A percentile compares a stretch with the other conserved stretches of the same genome.
Evolutionary conservation across 2,329 filamentous ascomycete genomes (phyloP).

Genomic region (Diaporthe sp.): DNA sequence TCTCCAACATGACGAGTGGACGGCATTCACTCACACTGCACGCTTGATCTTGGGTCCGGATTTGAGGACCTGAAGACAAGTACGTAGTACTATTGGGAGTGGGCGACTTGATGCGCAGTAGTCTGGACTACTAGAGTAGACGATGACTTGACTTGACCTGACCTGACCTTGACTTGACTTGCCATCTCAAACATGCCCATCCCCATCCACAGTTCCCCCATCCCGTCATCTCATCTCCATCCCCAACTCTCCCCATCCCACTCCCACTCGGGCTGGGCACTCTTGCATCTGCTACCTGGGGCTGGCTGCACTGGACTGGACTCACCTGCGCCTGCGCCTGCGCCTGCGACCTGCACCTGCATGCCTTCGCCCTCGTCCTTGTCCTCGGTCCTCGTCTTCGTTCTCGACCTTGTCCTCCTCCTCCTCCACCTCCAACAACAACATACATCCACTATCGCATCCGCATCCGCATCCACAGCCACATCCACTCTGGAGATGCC

Average conservation of each 20-base stretch:
- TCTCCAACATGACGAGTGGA: constrained; percentile 7
- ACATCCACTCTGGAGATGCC: constrained; percentile 29
- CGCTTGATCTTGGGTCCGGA: background rate
- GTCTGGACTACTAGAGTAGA: background rate
- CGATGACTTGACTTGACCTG: constrained; percentile 1
- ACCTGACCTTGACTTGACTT: constrained; percentile 7
- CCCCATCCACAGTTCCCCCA: constrained; percentile 1
- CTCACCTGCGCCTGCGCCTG: background rate
- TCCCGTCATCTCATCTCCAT: constrained; percentile 11
- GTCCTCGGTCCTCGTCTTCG: constrained; percentile 11
- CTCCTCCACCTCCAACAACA: background rate
- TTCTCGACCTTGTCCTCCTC: background rate
- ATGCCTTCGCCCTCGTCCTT: constrained; percentile 9
- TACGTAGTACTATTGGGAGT: too few species aligned
- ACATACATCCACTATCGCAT: background rate
- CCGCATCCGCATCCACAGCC: constrained; percentile 10
- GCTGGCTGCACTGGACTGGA: background rate
- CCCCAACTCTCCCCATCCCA: background rate
- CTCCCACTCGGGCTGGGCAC: constrained; percentile 12
- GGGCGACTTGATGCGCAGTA: background rate
- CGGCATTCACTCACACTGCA: background rate
- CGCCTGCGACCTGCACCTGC: constrained; percentile 13
- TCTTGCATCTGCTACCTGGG: constrained; percentile 30
- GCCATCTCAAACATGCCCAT: constrained; percentile 28
- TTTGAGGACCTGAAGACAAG: background rate